Evolutionary conservation across 768 basidiomycete species (phyloP), one percentile per base, ranked within the genome.

Genomic region (Cubamyces lactineus): DNA sequence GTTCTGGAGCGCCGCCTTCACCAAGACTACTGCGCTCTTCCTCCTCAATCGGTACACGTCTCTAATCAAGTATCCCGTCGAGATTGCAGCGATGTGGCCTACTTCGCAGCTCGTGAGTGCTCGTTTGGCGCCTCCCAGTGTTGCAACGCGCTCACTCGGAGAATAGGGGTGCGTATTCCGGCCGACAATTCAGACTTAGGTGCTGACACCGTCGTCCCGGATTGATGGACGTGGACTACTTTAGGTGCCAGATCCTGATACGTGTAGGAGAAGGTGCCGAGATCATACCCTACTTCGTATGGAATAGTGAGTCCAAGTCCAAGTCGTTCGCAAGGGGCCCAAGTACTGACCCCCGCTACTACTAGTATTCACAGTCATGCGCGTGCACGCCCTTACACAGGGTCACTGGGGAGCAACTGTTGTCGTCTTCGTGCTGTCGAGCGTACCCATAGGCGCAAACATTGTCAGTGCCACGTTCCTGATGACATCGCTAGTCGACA

Each of bases 1-100:
- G 16, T 47, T 67, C 6, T 65, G 68, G 63, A 28, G 28, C n/a
- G 21, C 28, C 1, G 57, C 59, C 19, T 51, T 54, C 21, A 57
- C 64, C 17, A 16, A 41, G 38, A 51, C 51, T 23, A 67, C 66
- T 6, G 38, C 53, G 15, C 46, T 67, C 11, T 66, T 60, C 50
- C 13, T 61, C n/a, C 41, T 63, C 45, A 66, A 66, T 30, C 53
- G 66, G 15, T 66, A 66, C 47, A 13, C 42, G 2, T 16, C 50
- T 2, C 16, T 61, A n/a, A 6, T 55, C 23, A 38, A 54, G 38
- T 59, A 50, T 23, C 46, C 39, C 6, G 48, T 57, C 0, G 34
- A 30, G 2, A 8, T 57, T 0, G 26, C 23, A 9, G 26, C 24
- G 13, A 13, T 26, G 3, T 15, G 15, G 15, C 23, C 17, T 21